Evolutionary conservation across 2,329 filamentous ascomycete species (phyloP).

Genomic region (Scolecobasidium constrictum): DNA sequence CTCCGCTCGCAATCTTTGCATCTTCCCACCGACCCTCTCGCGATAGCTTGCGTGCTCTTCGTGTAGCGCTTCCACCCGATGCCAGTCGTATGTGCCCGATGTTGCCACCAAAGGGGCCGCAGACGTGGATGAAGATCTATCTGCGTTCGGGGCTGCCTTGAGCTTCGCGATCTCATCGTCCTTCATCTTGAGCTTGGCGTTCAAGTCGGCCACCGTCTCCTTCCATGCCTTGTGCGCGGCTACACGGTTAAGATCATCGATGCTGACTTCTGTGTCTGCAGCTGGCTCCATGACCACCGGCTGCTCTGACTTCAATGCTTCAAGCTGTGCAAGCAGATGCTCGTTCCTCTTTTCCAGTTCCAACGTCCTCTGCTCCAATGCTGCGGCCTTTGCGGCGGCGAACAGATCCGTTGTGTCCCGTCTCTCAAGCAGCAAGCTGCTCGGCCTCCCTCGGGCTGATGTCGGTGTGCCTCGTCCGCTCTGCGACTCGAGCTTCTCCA

Average conservation of each 20-base stretch:
- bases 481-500: slow-evolving; percentile 17
- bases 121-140: too few relatives aligned
- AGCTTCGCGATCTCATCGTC: slow-evolving; percentile 20
- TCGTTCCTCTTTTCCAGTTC: slow-evolving; percentile 30
- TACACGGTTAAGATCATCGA: slow-evolving; percentile 22
- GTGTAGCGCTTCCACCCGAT: slow-evolving; percentile 26
- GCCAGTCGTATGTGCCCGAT: slow-evolving; percentile 19
- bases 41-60: slow-evolving; percentile 28
- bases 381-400: slow-evolving; percentile 29
- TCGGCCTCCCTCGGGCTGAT: slow-evolving; percentile 15
- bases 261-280: slow-evolving; percentile 3
- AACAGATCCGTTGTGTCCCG: slow-evolving; percentile 27
- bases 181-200: slow-evolving; percentile 20
- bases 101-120: slow-evolving; percentile 1
- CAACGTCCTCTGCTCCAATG: slow-evolving; percentile 30
- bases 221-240: slow-evolving; percentile 26
- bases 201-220: slow-evolving; percentile 19
- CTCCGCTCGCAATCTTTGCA: slow-evolving; percentile 28
- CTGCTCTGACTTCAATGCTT: slow-evolving; percentile 18
- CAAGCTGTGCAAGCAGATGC: slow-evolving; percentile 22
- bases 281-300: slow-evolving; percentile 1
- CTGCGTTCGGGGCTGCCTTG: slow-evolving; percentile 9
- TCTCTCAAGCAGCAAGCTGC: slow-evolving; percentile 22
- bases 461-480: slow-evolving; percentile 15
- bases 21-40: slow-evolving; percentile 24